These are phyloP conservation scores for Starmerella sirachaensis DNA, from an alignment of 805 yeast genomes.

Conservation along the genomic window DNA sequence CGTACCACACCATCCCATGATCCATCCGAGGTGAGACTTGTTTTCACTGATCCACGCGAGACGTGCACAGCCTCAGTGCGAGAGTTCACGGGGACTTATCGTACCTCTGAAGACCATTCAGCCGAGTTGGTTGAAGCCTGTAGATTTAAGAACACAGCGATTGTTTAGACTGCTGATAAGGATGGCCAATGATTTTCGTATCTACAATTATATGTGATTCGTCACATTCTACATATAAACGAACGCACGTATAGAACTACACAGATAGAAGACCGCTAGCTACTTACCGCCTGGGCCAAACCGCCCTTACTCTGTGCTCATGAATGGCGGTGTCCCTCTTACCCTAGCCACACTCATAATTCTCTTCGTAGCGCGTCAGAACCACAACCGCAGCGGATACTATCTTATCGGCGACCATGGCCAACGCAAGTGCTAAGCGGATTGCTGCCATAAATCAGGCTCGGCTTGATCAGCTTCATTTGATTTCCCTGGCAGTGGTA, in stretches of 20 bases:
- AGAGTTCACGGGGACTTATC: constrained; percentile 15
- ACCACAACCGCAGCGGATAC: too few species aligned
- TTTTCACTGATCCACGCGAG: constrained; percentile 12
- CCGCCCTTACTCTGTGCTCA: too few species aligned
- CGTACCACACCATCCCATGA: background rate
- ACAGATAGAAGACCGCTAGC: too few species aligned
- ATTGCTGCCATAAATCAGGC: constrained; percentile 29
- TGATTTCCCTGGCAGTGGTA: constrained; percentile 33
- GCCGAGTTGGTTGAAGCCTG: constrained; percentile 13
- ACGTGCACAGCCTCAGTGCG: constrained; percentile 12
- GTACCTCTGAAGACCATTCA: background rate
- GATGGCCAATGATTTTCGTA: background rate
- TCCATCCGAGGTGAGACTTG: constrained; percentile 1
- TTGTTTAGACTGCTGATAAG: background rate
- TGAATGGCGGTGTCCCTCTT: too few species aligned
- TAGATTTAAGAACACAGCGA: background rate
- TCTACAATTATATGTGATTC: background rate
- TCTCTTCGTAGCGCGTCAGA: too few species aligned
- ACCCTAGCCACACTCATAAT: background rate
- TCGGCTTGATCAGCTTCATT: constrained; percentile 28
- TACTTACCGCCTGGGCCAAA: too few species aligned
- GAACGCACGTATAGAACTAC: too few species aligned
- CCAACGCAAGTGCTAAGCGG: constrained; percentile 35
- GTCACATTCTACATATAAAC: too few species aligned
- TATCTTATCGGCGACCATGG: constrained; percentile 26